phyloP scores from a whole-genome alignment of 2,329 filamentous ascomycete species.

The Endothia cerciana region DNA sequence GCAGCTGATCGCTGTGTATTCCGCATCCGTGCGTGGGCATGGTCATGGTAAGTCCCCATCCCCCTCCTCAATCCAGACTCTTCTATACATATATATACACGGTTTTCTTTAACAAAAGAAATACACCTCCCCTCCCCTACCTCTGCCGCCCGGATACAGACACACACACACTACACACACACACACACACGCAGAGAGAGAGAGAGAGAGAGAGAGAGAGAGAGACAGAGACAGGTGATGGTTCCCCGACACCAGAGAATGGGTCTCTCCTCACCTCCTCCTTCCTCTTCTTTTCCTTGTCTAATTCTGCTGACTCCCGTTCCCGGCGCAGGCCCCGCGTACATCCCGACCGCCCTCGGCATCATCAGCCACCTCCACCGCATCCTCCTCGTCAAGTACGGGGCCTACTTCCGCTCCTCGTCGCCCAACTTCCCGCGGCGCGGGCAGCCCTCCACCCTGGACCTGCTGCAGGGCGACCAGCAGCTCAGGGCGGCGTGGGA shows the following conservation, averaged over 20 bases:
- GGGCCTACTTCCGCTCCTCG: conserved; percentile 36
- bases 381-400: conserved; percentile 38
- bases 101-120: no score
- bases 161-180: no score
- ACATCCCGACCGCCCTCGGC: background rate
- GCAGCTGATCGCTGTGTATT: conserved; percentile 27
- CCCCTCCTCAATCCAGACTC: no score
- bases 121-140: no score
- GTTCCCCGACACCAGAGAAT: background rate
- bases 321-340: background rate
- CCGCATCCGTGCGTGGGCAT: background rate
- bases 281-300: no score
- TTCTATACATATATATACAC: no score
- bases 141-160: no score
- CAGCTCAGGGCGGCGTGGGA: conserved; percentile 18
- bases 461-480: conserved; percentile 25
- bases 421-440: conserved; percentile 29
- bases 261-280: no score
- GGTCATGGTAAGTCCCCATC: no score
- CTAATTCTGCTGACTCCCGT: background rate
- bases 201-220: no score
- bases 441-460: conserved; percentile 29
- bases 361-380: conserved; percentile 32
- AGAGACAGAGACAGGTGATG: no score
- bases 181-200: no score